Base-by-base conservation (phyloP, 306 rosid species). In the Begonia masoniana region DNA sequence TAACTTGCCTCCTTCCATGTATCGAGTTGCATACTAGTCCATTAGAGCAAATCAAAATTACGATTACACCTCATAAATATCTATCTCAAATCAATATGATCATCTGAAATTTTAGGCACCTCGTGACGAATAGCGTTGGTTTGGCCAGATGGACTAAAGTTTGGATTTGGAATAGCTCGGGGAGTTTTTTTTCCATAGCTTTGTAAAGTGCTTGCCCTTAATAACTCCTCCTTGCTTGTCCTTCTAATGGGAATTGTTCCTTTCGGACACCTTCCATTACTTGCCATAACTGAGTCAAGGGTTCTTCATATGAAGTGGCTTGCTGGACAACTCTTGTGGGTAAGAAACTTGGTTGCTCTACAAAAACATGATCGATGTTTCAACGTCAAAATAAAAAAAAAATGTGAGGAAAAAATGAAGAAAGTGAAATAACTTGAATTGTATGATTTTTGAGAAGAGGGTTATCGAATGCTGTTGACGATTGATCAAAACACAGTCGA, bases 391-490 rank as follows among this genome's bases (percentile, higher is more conserved):
- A n/a, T n/a, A n/a, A n/a, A n/a, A n/a, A n/a, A n/a, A n/a, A n/a
- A n/a, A n/a, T n/a, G n/a, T n/a, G n/a, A n/a, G n/a, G n/a, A n/a
- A n/a, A n/a, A 31, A 31, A 10, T 13, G 14, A 9, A 5, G 12
- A 12, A 17, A 17, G 19, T 17, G 19, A 17, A 17, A 17, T 17
- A 0, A 59, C 10, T 21, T 6, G 16, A 23, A 5, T 9, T 81
- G 76, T 83, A 71, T 92, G 99, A 64, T 92, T 95, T 77, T 78
- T 86, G 65, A 92, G 93, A 54, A 51, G 85, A 51, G 99, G 99
- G 57, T 92, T 96, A 63, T 92, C 99, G 62, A 87, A 92, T 51
- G 99, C 99, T 17, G 96, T 56, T 92, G 99, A 46, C 79, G 80
- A 54, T 96, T 73, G 54, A 92, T 63, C 59, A 49, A 83, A 43